phyloP scores from a whole-genome alignment of 164 flowering plant genomes.

The Berberis vulgaris region DNA sequence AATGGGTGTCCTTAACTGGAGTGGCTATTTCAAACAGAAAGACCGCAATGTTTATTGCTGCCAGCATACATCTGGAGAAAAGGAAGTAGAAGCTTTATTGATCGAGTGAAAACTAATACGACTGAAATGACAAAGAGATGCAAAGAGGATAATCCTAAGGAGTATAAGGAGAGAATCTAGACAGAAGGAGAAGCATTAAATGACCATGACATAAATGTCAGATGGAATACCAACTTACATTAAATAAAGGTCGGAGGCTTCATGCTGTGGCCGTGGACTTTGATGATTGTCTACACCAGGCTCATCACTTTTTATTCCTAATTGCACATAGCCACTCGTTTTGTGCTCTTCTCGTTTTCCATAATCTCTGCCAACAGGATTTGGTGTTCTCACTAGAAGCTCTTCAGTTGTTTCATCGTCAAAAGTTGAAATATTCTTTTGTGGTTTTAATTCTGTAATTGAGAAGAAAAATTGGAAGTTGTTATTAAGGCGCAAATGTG shows the following conservation, averaged over 20 bases:
- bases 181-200: background rate
- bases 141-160: background rate
- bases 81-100: conserved; percentile 8
- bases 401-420: background rate
- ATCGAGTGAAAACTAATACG: background rate
- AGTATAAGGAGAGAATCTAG: background rate
- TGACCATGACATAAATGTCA: background rate
- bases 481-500: background rate
- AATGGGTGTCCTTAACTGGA: conserved; percentile 41
- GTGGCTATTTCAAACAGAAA: conserved; percentile 64
- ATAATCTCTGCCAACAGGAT: conserved; percentile 8
- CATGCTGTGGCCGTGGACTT: conserved; percentile 21
- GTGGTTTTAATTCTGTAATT: background rate
- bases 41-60: conserved; percentile 56
- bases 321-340: conserved; percentile 12
- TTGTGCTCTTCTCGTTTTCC: conserved; percentile 8
- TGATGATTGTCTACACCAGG: conserved; percentile 14
- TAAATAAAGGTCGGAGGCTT: conserved; percentile 34
- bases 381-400: conserved; percentile 4
- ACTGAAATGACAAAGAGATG: background rate
- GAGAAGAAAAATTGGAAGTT: too few species aligned
- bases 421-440: background rate
- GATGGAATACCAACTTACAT: conserved; percentile 24
- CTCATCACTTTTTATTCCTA: conserved; percentile 10
- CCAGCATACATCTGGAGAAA: conserved; percentile 46